Percentiles rank a stretch among this genome's conserved stretches.
These are phyloP conservation scores for Paraleonurus japonicus DNA, from an alignment of 257 asterid genomes.

Conservation along the genomic window DNA sequence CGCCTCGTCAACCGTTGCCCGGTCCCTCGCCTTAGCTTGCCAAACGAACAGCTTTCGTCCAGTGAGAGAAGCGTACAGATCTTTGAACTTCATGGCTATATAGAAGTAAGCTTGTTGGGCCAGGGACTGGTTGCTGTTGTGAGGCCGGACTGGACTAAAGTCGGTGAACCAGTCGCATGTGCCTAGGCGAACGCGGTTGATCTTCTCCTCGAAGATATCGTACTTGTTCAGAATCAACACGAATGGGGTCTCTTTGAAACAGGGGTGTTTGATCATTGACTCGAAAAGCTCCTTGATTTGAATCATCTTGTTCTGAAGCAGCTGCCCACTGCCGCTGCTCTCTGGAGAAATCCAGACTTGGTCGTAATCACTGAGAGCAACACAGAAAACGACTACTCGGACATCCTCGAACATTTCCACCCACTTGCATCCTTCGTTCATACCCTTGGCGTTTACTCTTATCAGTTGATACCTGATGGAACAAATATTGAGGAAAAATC, in stretches of 20 bases:
- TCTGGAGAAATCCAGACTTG: constrained; percentile 55
- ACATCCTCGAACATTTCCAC: constrained; percentile 94
- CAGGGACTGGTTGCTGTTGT: constrained; percentile 59
- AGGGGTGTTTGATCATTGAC: constrained; percentile 65
- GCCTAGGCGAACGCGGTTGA: constrained; percentile 47
- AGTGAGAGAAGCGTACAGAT: constrained; percentile 61
- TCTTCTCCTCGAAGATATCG: constrained; percentile 72
- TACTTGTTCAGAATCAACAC: constrained; percentile 69
- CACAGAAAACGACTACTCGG: constrained; percentile 71
- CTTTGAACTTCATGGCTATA: constrained; percentile 81
- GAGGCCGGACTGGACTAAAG: constrained; percentile 61
- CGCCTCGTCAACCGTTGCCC: constrained; percentile 66
- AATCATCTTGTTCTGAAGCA: constrained; percentile 71
- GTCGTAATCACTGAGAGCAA: constrained; percentile 70
- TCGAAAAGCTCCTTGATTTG: constrained; percentile 70
- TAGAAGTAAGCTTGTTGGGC: constrained; percentile 84
- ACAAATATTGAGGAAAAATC: background rate
- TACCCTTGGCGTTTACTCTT: constrained; percentile 71
- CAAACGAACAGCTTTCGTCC: constrained; percentile 74
- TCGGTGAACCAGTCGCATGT: constrained; percentile 74
- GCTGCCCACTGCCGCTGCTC: constrained; percentile 33
- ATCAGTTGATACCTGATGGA: constrained; percentile 73
- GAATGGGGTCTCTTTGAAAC: constrained; percentile 76
- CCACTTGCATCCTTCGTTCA: constrained; percentile 88
- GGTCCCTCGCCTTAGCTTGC: constrained; percentile 78